These are phyloP conservation scores for Trichoderma gamsii DNA, from an alignment of 495 filamentous ascomycete genomes.

Conservation along the genomic window DNA sequence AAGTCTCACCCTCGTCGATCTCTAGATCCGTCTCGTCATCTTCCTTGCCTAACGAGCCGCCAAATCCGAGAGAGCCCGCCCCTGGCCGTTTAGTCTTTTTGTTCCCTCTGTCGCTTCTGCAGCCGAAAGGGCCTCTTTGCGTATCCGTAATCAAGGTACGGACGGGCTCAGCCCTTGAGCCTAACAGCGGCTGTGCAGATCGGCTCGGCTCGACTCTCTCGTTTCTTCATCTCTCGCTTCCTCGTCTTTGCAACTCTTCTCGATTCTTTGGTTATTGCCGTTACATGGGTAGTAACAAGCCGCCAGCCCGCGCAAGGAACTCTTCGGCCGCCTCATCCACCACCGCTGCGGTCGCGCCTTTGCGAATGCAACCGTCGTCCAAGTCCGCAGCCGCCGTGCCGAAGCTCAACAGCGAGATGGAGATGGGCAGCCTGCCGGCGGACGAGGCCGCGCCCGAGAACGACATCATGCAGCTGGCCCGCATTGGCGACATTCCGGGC, in stretches of 20 bases:
- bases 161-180: conserved; percentile 3
- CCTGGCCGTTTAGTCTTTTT: background rate
- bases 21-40: conserved; percentile 12
- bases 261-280: background rate
- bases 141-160: background rate
- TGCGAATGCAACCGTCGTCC: conserved; percentile 39
- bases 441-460: conserved; percentile 46
- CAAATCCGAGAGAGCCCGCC: background rate
- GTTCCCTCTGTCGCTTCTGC: background rate
- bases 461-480: conserved; percentile 93
- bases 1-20: conserved; percentile 11
- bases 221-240: background rate
- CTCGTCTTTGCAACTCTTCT: background rate
- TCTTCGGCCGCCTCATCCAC: conserved; percentile 14
- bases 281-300: conserved; percentile 12
- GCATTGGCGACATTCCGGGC: conserved; percentile 74
- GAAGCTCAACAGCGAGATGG: conserved; percentile 59
- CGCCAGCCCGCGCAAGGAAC: conserved; percentile 15
- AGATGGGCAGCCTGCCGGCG: conserved; percentile 59
- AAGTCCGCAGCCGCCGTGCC: conserved; percentile 55
- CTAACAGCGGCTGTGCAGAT: background rate
- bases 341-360: conserved; percentile 27
- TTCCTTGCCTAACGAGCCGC: conserved; percentile 11
- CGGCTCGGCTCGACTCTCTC: background rate
- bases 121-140: background rate